phyloP scores from a whole-genome alignment of 257 asterid genomes.

The Asclepias syriaca region DNA sequence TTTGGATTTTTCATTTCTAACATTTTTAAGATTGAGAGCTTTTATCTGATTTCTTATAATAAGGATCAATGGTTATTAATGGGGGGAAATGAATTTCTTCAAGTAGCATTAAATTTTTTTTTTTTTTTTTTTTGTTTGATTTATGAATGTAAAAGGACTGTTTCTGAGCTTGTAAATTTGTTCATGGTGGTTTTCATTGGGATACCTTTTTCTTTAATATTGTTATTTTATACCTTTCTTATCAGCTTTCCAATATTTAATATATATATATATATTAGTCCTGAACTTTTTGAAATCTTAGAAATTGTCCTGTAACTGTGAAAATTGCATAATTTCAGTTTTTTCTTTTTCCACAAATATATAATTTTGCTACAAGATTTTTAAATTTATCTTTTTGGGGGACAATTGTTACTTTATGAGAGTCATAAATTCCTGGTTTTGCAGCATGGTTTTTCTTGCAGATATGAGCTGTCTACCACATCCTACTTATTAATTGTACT shows the following conservation, averaged over 20 bases:
- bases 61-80: conserved; percentile 5
- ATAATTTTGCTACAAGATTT: not conserved
- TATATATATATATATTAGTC: not conserved
- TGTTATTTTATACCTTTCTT: not conserved
- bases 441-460: not conserved
- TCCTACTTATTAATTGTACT: not conserved
- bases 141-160: not conserved
- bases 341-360: not conserved
- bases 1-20: not conserved
- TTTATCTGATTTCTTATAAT: not conserved
- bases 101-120: not conserved
- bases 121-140: not conserved
- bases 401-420: not conserved
- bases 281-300: not conserved
- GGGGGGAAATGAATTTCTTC: not conserved
- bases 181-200: not conserved
- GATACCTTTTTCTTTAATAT: not conserved
- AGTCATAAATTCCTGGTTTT: not conserved
- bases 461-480: not conserved
- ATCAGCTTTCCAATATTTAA: not conserved
- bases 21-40: not conserved
- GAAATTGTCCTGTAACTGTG: not conserved
- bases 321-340: not conserved
- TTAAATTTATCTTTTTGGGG: not conserved
- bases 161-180: not conserved